phyloP scores from a whole-genome alignment of 371 early-diverging fungal species.

The Syncephalastrum racemosum region DNA sequence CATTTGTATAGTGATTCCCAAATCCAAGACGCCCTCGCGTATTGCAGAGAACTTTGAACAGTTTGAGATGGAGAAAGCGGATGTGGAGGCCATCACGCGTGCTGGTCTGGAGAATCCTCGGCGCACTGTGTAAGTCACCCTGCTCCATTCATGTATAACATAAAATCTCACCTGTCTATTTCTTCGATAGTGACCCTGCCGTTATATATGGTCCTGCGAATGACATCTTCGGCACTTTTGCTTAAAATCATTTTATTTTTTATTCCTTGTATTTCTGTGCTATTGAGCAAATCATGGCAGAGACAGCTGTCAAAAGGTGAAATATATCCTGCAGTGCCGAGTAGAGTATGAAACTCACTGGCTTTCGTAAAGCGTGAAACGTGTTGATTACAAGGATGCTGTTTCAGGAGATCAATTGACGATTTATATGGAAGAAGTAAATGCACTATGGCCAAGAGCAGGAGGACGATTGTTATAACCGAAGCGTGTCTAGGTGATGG shows the following conservation, averaged over 20 bases:
- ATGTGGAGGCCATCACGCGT: constrained; percentile 31
- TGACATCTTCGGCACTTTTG: constrained; percentile 26
- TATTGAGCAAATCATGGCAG: too few relatives aligned
- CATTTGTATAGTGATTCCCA: constrained; percentile 49
- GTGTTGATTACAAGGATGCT: constrained; percentile 10
- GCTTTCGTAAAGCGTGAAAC: constrained; percentile 8
- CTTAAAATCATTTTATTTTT: too few relatives aligned
- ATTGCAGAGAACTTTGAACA: constrained; percentile 43
- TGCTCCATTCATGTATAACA: not conserved
- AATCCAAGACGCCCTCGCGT: constrained; percentile 51
- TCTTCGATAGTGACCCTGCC: constrained; percentile 22
- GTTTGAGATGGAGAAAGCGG: constrained; percentile 35
- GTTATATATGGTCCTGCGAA: constrained; percentile 28
- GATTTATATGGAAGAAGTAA: constrained; percentile 15
- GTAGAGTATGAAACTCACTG: too few relatives aligned
- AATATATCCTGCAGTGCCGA: too few relatives aligned
- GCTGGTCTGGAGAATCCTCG: constrained; percentile 27
- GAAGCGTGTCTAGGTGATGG: constrained; percentile 33
- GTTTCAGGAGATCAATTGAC: not conserved
- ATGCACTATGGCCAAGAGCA: not conserved
- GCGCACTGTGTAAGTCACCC: constrained; percentile 20
- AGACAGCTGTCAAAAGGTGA: too few relatives aligned
- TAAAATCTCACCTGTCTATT: not conserved
- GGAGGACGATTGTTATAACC: not conserved
- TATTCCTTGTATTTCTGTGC: too few relatives aligned